phyloP scores from a whole-genome alignment of 169 alveolate species.

The Eimeria sp. region DNA sequence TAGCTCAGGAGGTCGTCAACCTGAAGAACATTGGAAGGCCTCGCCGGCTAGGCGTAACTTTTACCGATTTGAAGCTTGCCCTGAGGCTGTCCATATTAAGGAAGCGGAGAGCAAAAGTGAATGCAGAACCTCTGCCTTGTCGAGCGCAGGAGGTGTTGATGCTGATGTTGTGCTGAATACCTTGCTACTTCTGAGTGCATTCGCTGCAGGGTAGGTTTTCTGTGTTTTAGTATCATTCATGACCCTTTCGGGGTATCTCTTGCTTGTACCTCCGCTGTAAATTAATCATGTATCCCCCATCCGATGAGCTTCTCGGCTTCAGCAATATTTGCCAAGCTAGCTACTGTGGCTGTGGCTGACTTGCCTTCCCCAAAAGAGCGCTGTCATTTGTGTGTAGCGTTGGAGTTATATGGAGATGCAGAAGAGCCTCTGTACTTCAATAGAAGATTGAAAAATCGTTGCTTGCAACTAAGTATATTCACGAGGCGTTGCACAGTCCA shows the following conservation, averaged over 20 bases:
- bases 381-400: background rate
- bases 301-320: background rate
- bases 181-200: constrained; percentile 3
- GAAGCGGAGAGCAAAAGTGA: too few species aligned
- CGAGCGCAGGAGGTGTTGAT: background rate
- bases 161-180: background rate
- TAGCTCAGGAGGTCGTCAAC: background rate
- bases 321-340: background rate
- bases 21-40: background rate
- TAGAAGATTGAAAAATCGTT: background rate
- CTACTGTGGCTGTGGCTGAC: background rate
- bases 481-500: too few species aligned
- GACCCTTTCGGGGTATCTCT: background rate
- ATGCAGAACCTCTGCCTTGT: background rate
- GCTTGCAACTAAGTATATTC: background rate
- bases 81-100: background rate
- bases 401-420: constrained; percentile 23
- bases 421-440: background rate
- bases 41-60: background rate
- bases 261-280: background rate
- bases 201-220: constrained; percentile 31
- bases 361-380: background rate
- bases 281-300: too few species aligned
- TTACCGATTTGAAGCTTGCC: background rate
- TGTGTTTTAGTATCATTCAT: background rate